Evolutionary conservation across 768 basidiomycete genomes (phyloP), one percentile per base, ranked within the genome.

Genomic region (Kwoniella mangroviensis): DNA sequence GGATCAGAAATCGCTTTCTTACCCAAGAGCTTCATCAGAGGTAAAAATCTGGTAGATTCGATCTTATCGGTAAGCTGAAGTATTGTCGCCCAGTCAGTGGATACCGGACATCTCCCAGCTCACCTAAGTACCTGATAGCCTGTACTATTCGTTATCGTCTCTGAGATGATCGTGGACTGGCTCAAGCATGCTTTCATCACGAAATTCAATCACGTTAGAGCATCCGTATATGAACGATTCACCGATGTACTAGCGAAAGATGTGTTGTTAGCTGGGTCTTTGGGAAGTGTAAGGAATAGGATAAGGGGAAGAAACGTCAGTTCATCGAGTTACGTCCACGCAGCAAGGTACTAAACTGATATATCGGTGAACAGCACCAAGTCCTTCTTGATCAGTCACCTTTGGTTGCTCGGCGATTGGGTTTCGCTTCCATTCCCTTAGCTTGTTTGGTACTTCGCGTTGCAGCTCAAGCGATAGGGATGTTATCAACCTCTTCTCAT

Each of bases 151-250:
- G 97, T 99, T 3, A 86, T 98, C 82, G 79, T 89, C 4, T 96
- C 94, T 2, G 97, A 99, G 82, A 91, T 93, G 87, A 82, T 92
- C 13, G 97, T 99, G 12, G 97, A 99, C 81, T 99, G 96, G 96
- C 86, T 98, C 61, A 99, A 99, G 82, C 97, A 99, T 78, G 96
- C 95, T 11, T 99, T 98, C 84, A 98, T 99, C 77, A 96, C 95
- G 61, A 99, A 99, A 83, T 98, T 98, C 86, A 99, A 99, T 76
- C 96, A 98, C 78, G 95, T 99, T 57, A 89, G 95, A 0, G 93
- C 94, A 0, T 91, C 91, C 0, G 93, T 98, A 2, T 99, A 98
- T 75, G 94, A 94, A 72, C 88, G 96, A 17, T 99, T 93, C 81
- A 92, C 90, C 2, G 97, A 99, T 76, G 93, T 99, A 0, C 87